Percentiles rank a stretch among this genome's conserved stretches.
Conservation (phyloP, 208 protist genomes). For the Lotmaria passim region DNA sequence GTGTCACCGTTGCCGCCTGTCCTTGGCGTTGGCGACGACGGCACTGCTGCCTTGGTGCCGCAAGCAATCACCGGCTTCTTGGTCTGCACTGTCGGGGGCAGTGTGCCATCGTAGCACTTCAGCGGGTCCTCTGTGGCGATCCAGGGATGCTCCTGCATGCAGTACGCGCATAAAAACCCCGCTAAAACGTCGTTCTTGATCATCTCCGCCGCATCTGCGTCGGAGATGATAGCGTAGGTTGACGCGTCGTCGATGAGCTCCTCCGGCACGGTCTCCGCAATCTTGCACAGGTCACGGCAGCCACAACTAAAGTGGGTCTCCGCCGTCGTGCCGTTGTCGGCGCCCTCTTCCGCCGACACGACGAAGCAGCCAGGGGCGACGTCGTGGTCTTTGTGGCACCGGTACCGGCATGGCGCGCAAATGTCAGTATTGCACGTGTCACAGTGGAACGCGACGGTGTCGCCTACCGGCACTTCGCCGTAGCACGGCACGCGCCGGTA, state of each 20-base stretch:
- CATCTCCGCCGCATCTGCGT: constrained; percentile 48
- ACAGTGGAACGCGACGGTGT: constrained; percentile 74
- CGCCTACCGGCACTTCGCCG: constrained; percentile 74
- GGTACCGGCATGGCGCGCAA: constrained; percentile 78
- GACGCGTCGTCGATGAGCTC: constrained; percentile 47
- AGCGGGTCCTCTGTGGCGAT: constrained; percentile 55
- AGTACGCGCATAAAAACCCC: constrained; percentile 78
- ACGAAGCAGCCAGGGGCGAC: constrained; percentile 40
- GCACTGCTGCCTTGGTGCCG: constrained; percentile 25
- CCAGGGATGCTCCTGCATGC: constrained; percentile 88
- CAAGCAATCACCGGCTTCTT: constrained; percentile 52
- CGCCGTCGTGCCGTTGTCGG: constrained; percentile 47
- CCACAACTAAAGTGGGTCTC: constrained; percentile 78
- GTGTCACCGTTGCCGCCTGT: constrained; percentile 21
- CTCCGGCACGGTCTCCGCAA: constrained; percentile 51
- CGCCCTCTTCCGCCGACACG: constrained; percentile 46
- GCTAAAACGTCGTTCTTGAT: constrained; percentile 85
- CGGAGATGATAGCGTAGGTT: constrained; percentile 44
- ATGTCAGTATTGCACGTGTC: constrained; percentile 73
- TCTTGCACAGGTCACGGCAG: constrained; percentile 69
- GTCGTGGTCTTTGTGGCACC: constrained; percentile 84
- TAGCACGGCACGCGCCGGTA: constrained; percentile 79
- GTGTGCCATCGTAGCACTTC: constrained; percentile 63
- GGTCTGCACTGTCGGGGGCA: constrained; percentile 43
- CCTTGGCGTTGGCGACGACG: constrained; percentile 14